These are phyloP conservation scores for Cocos nucifera DNA, from an alignment of 176 grass and related monocot genomes.

Conservation along the genomic window DNA sequence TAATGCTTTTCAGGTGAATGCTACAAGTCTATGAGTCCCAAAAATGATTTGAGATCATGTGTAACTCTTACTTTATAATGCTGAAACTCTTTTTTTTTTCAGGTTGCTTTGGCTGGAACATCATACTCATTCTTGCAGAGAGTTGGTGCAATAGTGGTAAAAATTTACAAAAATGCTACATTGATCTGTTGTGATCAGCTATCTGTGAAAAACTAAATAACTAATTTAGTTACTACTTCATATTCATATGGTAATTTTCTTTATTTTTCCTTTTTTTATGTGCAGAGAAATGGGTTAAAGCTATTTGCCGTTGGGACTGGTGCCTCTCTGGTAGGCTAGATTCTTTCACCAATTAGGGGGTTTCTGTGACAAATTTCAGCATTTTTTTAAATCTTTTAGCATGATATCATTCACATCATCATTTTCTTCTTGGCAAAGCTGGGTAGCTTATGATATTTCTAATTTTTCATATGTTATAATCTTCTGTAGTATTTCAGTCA, in stretches of 20 bases:
- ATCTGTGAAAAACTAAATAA: too few relatives aligned
- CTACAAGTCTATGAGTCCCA: not conserved
- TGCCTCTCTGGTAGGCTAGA: slow-evolving; percentile 76
- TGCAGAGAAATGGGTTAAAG: slow-evolving; percentile 89
- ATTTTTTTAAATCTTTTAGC: too few relatives aligned
- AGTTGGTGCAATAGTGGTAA: slow-evolving; percentile 92
- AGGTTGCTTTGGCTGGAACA: slow-evolving; percentile 86
- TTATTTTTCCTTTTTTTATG: slow-evolving; percentile 14
- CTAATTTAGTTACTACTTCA: not conserved
- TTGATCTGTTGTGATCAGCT: not conserved
- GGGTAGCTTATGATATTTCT: too few relatives aligned
- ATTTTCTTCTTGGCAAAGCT: too few relatives aligned
- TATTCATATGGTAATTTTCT: not conserved
- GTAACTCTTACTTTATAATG: not conserved
- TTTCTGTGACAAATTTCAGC: too few relatives aligned
- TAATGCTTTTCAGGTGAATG: slow-evolving; percentile 89
- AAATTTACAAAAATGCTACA: slow-evolving; percentile 16
- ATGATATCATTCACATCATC: too few relatives aligned
- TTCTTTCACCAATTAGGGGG: not conserved
- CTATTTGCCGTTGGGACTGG: slow-evolving; percentile 85
- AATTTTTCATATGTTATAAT: too few relatives aligned
- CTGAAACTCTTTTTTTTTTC: slow-evolving; percentile 15
- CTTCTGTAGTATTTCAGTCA: too few relatives aligned
- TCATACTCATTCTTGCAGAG: slow-evolving; percentile 87
- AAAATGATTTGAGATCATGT: too few relatives aligned